A percentile compares a stretch with the other conserved stretches of the same genome.
Conservation (phyloP, 148 eudicot genomes). For the Euryodendron excelsum region DNA sequence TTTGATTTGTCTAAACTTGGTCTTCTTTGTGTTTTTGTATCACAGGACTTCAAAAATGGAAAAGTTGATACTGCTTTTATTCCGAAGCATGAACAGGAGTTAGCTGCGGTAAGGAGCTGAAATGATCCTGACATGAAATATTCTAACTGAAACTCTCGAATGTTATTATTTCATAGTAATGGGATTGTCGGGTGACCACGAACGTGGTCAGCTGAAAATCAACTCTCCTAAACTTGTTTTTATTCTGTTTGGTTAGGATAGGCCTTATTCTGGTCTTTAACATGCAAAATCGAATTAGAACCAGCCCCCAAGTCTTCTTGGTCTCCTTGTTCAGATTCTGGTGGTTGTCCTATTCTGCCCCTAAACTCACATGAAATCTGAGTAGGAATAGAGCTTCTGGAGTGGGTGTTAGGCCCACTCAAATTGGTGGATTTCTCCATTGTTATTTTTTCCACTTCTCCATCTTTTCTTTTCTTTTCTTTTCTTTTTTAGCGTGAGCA, state of each 20-base stretch:
- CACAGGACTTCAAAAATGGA: conserved; percentile 92
- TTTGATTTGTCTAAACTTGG: background rate
- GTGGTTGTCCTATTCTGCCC: conserved; percentile 3
- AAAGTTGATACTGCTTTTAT: conserved; percentile 98
- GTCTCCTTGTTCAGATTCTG: background rate
- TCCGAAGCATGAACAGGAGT: conserved; percentile 92
- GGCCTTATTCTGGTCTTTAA: background rate
- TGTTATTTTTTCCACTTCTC: too few relatives aligned
- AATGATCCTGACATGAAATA: conserved; percentile 1
- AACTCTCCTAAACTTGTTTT: background rate
- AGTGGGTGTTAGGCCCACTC: too few relatives aligned
- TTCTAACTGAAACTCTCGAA: background rate
- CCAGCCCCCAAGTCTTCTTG: background rate
- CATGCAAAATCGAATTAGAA: background rate
- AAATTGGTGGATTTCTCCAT: too few relatives aligned
- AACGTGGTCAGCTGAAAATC: background rate
- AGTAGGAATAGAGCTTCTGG: too few relatives aligned
- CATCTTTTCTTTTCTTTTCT: too few relatives aligned
- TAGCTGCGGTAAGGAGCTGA: conserved; percentile 72
- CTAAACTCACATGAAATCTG: too few relatives aligned
- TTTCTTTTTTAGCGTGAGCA: too few relatives aligned
- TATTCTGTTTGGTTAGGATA: background rate
- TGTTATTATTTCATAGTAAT: conserved; percentile 7
- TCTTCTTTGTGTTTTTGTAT: conserved; percentile 6
- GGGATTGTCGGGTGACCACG: background rate